phyloP scores from a whole-genome alignment of 1,284 basidiomycete genomes.

The Coriolopsis trogii region DNA sequence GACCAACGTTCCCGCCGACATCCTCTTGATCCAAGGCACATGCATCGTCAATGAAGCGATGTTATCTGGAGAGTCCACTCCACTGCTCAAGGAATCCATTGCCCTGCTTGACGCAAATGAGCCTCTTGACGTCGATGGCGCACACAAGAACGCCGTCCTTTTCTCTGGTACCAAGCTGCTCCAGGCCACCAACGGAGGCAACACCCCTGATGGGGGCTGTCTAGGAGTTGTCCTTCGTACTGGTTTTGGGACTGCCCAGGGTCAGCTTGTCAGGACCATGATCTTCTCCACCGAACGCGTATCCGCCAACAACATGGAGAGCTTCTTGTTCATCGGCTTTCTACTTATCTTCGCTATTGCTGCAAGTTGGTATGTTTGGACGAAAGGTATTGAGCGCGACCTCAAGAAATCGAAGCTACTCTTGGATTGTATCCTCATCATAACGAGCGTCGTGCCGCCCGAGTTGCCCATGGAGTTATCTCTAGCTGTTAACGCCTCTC shows the following conservation, averaged over 20 bases:
- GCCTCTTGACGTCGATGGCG: constrained; percentile 79
- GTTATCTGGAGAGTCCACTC: constrained; percentile 96
- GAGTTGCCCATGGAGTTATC: constrained; percentile 97
- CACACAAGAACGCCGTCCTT: constrained; percentile 86
- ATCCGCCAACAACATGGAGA: constrained; percentile 92
- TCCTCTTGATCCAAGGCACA: constrained; percentile 85
- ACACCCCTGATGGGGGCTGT: constrained; percentile 88
- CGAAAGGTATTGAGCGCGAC: constrained; percentile 88
- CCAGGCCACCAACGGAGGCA: constrained; percentile 70
- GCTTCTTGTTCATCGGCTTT: constrained; percentile 96
- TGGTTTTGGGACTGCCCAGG: constrained; percentile 96
- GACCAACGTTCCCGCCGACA: constrained; percentile 89
- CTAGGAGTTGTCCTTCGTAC: constrained; percentile 90
- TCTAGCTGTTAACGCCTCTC: constrained; percentile 90
- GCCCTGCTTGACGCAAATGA: constrained; percentile 81
- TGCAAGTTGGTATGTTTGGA: constrained; percentile 96
- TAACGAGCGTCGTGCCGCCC: constrained; percentile 94
- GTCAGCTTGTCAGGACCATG: constrained; percentile 95
- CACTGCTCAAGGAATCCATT: constrained; percentile 90
- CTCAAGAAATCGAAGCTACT: constrained; percentile 93
- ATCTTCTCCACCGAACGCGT: constrained; percentile 96
- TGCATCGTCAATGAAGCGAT: constrained; percentile 98
- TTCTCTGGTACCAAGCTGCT: constrained; percentile 96
- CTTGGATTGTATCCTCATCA: constrained; percentile 91
- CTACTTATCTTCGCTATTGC: constrained; percentile 94